Evolutionary conservation across 208 protist species (phyloP).

Genomic region (Trypanosoma boissoni): DNA sequence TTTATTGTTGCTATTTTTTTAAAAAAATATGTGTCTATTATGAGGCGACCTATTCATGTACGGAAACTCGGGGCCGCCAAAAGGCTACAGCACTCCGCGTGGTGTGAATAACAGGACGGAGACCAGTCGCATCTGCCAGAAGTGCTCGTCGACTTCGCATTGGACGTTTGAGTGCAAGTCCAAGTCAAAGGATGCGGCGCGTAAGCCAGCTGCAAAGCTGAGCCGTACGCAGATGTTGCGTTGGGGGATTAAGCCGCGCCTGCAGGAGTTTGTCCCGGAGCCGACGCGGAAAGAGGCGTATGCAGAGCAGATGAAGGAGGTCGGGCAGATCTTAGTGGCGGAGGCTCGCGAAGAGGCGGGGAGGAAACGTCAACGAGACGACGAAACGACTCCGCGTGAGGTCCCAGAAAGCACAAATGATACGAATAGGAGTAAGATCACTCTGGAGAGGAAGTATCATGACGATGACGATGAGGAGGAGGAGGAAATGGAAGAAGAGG

Average conservation of each 20-base stretch:
- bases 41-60: constrained; percentile 36
- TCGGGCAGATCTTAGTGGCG: constrained; percentile 18
- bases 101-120: constrained; percentile 28
- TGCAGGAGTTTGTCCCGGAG: constrained; percentile 63
- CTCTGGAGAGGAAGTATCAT: background rate
- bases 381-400: background rate
- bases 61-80: constrained; percentile 54
- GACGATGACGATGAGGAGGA: background rate
- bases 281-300: constrained; percentile 60
- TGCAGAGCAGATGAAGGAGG: constrained; percentile 24
- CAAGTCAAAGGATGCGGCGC: background rate
- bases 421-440: background rate
- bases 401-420: constrained; percentile 5
- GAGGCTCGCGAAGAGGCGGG: constrained; percentile 13
- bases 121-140: constrained; percentile 44
- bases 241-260: constrained; percentile 65
- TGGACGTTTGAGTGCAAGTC: constrained; percentile 80
- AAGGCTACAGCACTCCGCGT: constrained; percentile 82
- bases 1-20: background rate
- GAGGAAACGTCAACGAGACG: constrained; percentile 6
- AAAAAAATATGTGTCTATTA: too few species aligned
- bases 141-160: constrained; percentile 58
- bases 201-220: constrained; percentile 45
- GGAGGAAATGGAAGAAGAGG: background rate
- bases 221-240: constrained; percentile 76